Evolutionary conservation across 2,329 filamentous ascomycete genomes (phyloP), one percentile per base, ranked within the genome.

Genomic region (Colletotrichum viniferum): DNA sequence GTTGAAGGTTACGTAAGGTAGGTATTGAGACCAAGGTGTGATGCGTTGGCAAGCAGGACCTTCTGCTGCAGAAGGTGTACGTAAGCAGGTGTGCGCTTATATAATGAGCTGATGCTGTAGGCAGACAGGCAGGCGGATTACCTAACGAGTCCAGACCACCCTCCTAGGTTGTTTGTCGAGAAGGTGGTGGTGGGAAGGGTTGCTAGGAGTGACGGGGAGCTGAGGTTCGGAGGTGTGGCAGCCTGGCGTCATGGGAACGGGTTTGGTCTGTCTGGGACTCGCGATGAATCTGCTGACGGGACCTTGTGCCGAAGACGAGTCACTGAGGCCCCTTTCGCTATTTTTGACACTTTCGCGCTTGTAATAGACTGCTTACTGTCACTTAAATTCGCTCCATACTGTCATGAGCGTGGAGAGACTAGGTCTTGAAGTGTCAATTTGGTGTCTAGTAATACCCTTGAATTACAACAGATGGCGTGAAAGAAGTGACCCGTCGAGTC

Each of bases 161-260:
- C 6, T 63, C 13, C 3, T 38, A n/a, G 30, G 18, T 38, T 16
- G 18, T 4, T 26, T 34, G 16, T 62, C 32, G 7, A 14, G 58
- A 21, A 24, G 30, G 7, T 60, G 28, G 14, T 30, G 65, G 56
- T 63, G 28, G 52, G 67, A 30, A 28, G 9, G 13, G 24, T 18
- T 10, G 43, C 14, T 21, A 26, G 26, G 6, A 34, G n/a, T 24
- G 13, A 48, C 14, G 36, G 21, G 58, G 28, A 32, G 58, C 18
- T 34, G 58, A 61, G 58, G 18, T n/a, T 30, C 7, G n/a, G 43
- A 48, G 38, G 64, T 74, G 73, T 69, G 67, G 64, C 21, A 62
- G 69, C 36, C 69, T 67, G 52, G 69, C 63, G 56, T 61, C 21
- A 68, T 73, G 67, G 67, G 67, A 62, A 62, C 56, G 56, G 18